Conservation (phyloP, 441 rosid species). For the Oxalis stricta region DNA sequence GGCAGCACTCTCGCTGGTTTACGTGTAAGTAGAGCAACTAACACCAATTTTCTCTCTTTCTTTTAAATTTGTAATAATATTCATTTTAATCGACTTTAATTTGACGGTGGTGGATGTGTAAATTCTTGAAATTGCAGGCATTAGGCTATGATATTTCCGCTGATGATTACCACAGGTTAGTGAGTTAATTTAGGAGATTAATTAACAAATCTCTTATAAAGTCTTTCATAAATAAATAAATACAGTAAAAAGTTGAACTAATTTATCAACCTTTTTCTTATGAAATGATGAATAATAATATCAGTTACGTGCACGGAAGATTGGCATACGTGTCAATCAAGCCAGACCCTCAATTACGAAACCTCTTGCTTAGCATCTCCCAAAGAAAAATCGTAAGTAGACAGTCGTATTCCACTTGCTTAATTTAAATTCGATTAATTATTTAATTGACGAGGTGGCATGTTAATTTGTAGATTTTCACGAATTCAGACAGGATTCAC, state of each 20-base stretch:
- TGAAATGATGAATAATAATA: neutral
- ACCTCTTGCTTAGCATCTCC: slow-evolving; percentile 44
- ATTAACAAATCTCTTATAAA: neutral
- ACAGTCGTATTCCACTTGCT: neutral
- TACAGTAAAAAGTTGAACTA: neutral
- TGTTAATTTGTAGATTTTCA: slow-evolving; percentile 35
- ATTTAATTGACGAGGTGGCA: no score
- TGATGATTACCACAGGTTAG: slow-evolving; percentile 73
- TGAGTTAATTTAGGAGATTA: no score
- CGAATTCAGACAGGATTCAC: slow-evolving; percentile 64
- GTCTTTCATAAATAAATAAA: neutral
- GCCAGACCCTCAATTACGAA: slow-evolving; percentile 42
- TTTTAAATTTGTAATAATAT: no score
- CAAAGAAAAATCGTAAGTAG: slow-evolving; percentile 57
- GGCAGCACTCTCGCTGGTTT: slow-evolving; percentile 89
- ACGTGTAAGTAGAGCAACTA: slow-evolving; percentile 28
- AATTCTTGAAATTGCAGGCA: slow-evolving; percentile 25
- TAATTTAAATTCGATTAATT: neutral
- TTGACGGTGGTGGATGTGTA: neutral
- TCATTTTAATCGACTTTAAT: neutral
- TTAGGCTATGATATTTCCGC: slow-evolving; percentile 59
- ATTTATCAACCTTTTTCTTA: neutral
- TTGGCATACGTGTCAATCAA: slow-evolving; percentile 65
- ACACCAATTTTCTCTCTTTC: neutral
- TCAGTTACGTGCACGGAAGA: slow-evolving; percentile 80